phyloP scores from a whole-genome alignment of 2,329 filamentous ascomycete genomes.

The Fusarium poae region DNA sequence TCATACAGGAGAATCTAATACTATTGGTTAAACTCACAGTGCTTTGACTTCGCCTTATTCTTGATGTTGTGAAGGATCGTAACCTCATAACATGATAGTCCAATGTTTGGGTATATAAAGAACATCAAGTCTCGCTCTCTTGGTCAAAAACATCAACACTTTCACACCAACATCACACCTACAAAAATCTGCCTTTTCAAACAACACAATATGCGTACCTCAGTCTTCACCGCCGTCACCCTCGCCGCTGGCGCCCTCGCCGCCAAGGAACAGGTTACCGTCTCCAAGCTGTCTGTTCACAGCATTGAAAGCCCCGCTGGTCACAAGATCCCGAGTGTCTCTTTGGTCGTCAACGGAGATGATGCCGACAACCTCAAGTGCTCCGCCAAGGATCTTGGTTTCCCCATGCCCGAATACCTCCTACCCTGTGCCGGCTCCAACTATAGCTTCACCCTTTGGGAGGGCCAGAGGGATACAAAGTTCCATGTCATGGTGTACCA shows the following conservation, averaged over 20 bases:
- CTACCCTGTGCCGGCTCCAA: conserved; percentile 14
- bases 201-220: conserved; percentile 17
- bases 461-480: background rate
- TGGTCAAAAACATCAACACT: background rate
- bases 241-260: conserved; percentile 9
- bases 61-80: background rate
- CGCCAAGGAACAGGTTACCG: conserved; percentile 16
- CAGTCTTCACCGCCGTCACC: conserved; percentile 13
- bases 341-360: conserved; percentile 26
- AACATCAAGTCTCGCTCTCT: background rate
- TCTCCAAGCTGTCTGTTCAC: conserved; percentile 28
- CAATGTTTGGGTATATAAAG: background rate
- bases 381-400: conserved; percentile 25
- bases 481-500: conserved; percentile 27
- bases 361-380: conserved; percentile 24
- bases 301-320: conserved; percentile 17
- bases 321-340: conserved; percentile 12
- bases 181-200: background rate
- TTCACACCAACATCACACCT: background rate
- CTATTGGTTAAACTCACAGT: background rate
- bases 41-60: background rate
- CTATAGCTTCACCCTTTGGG: conserved; percentile 19
- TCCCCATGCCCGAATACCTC: conserved; percentile 13
- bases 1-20: accelerated
- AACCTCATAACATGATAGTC: background rate